Evolutionary conservation across 1,139 yeast genomes (phyloP).

Genomic region (Kazachstania sp.): DNA sequence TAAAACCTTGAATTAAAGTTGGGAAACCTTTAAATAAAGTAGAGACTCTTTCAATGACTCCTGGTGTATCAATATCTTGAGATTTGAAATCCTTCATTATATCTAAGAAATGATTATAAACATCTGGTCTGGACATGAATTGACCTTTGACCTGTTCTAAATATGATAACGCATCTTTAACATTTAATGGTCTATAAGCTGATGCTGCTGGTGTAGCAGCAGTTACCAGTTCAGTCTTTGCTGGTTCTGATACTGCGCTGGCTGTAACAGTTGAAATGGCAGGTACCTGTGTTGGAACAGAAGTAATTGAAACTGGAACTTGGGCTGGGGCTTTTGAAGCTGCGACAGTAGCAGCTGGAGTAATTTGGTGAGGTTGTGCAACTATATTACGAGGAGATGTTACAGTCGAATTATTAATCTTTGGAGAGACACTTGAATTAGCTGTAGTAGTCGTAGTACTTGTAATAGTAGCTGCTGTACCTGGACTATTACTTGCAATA

Average conservation of each 20-base stretch:
- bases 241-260: background rate
- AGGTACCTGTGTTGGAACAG: background rate
- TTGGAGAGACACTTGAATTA: slow-evolving; percentile 2
- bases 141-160: slow-evolving; percentile 93
- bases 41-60: slow-evolving; percentile 92
- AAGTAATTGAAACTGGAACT: background rate
- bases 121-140: slow-evolving; percentile 87
- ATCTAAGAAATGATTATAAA: slow-evolving; percentile 89
- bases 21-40: slow-evolving; percentile 89
- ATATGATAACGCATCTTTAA: slow-evolving; percentile 90
- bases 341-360: background rate
- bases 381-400: background rate
- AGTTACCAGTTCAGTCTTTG: background rate
- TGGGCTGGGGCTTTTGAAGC: background rate
- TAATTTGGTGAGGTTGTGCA: background rate
- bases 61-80: slow-evolving; percentile 94
- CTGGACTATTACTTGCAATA: background rate
- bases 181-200: slow-evolving; percentile 78
- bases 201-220: background rate
- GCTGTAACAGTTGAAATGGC: too few relatives aligned
- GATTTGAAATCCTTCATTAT: slow-evolving; percentile 98
- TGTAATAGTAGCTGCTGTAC: background rate
- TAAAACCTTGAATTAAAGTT: slow-evolving; percentile 87
- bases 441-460: background rate
- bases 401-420: background rate